phyloP scores from a whole-genome alignment of 2,329 filamentous ascomycete genomes.

The Cytospora schulzeri region DNA sequence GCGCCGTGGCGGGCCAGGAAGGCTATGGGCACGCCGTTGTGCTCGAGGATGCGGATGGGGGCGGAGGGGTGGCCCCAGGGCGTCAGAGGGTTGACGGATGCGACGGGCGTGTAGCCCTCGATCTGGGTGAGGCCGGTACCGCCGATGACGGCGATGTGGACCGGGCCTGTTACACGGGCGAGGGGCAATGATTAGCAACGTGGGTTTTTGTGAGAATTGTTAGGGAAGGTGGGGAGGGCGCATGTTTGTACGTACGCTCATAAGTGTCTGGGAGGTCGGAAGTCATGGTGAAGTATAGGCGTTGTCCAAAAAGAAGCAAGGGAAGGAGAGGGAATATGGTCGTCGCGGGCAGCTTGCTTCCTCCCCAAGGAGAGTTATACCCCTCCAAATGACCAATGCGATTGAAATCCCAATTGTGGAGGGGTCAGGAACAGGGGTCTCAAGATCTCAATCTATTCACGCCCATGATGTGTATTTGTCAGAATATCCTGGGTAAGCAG shows the following conservation, averaged over 20 bases:
- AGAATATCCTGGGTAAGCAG: no score
- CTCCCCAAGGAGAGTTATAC: neutral
- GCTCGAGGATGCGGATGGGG: constrained; percentile 84
- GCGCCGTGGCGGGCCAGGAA: constrained; percentile 92
- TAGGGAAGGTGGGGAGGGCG: neutral
- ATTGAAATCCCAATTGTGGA: neutral
- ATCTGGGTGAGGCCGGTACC: constrained; percentile 91
- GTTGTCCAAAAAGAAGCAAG: neutral
- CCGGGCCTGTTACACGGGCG: constrained; percentile 53
- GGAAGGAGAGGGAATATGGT: neutral
- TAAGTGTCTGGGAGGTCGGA: constrained; percentile 60
- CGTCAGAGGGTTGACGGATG: constrained; percentile 73
- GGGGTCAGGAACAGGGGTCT: neutral
- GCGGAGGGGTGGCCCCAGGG: constrained; percentile 84
- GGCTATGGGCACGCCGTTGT: constrained; percentile 79
- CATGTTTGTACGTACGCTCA: constrained; percentile 50
- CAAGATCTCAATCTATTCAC: neutral
- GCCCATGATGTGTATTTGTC: no score
- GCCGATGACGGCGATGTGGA: constrained; percentile 87
- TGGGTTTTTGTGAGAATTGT: neutral
- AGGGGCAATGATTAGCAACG: constrained; percentile 18
- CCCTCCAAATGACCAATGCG: neutral
- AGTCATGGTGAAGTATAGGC: neutral
- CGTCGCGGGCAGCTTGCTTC: neutral
- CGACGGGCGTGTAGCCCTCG: constrained; percentile 82